Evolutionary conservation across 1,284 basidiomycete species (phyloP), one percentile per base, ranked within the genome.

Genomic region (Sporisorium reilianum): DNA sequence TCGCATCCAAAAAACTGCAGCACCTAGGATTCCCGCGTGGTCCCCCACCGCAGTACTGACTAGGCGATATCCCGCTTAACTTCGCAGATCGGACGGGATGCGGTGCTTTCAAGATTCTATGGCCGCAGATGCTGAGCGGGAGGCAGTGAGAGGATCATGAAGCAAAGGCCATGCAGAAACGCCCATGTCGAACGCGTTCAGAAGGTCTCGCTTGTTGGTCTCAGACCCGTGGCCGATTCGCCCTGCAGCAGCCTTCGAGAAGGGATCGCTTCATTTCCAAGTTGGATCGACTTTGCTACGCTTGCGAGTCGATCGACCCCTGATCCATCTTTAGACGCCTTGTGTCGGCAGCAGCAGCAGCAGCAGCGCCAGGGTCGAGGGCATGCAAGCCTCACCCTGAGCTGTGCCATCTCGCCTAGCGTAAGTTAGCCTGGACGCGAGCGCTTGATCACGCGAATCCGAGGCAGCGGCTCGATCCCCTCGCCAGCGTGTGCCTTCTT

Each of bases 41-140:
- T 91, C 90, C 90, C 90, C 90, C 90, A 91, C 90, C 90, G 87
- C 90, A 90, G 90, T 91, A 91, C 90, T 91, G 90, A 90, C 90
- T 90, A 86, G 88, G 89, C 89, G 88, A 90, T 89, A 90, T 89
- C 88, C 88, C 87, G 89, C 88, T 91, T 91, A 89, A 90, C 89
- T 90, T 88, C 89, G 88, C 90, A 90, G 90, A 91, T 91, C 89
- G 85, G 90, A 91, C 89, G 88, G 90, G 90, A 90, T 91, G 90
- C 89, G 88, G 89, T 90, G 89, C 88, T 91, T 90, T 90, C 89
- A 88, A 87, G 88, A 89, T 90, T 89, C 89, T 90, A 89, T 90
- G 89, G 89, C 89, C 89, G 88, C 90, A 89, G 89, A 90, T 90
- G 69, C 10, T 7, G 44, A 18, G 28, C 11, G 46, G 32, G 6